Evolutionary conservation across 129 eudicot genomes (phyloP).

Genomic region (Helianthus annuus): DNA sequence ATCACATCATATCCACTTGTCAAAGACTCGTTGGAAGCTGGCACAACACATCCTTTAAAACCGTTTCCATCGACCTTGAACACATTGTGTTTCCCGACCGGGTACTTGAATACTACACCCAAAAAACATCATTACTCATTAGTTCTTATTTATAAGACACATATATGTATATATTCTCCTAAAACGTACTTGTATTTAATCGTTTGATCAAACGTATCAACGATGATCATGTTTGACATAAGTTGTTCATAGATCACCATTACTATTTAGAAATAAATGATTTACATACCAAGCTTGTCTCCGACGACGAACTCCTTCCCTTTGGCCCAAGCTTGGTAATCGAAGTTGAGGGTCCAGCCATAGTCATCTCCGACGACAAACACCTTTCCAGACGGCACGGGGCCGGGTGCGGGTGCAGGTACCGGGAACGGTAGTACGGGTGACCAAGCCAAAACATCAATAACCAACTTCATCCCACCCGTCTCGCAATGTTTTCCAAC

Average conservation of each 20-base stretch:
- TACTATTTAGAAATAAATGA: background rate
- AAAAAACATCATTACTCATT: background rate
- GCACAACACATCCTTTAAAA: conserved; percentile 21
- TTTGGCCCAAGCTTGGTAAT: conserved; percentile 37
- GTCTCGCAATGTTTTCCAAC: conserved; percentile 37
- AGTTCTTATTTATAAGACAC: too few relatives aligned
- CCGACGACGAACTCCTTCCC: conserved; percentile 38
- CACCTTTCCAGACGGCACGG: background rate
- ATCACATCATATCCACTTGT: conserved; percentile 37
- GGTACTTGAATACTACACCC: conserved; percentile 28
- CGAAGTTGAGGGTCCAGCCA: conserved; percentile 11
- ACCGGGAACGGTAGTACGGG: background rate
- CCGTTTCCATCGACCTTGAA: conserved; percentile 24
- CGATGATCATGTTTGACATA: background rate
- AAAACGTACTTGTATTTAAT: background rate
- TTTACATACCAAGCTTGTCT: conserved; percentile 22
- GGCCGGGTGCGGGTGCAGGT: background rate
- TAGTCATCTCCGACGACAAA: background rate
- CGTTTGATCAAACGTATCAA: background rate
- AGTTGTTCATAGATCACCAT: background rate
- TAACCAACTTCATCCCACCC: conserved; percentile 33
- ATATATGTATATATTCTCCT: too few relatives aligned
- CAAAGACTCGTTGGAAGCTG: conserved; percentile 26
- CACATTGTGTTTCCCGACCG: conserved; percentile 23
- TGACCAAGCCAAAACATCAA: conserved; percentile 23